Evolutionary conservation across 1,284 basidiomycete genomes (phyloP).

Genomic region (Austroboletus novae-zelandiae): DNA sequence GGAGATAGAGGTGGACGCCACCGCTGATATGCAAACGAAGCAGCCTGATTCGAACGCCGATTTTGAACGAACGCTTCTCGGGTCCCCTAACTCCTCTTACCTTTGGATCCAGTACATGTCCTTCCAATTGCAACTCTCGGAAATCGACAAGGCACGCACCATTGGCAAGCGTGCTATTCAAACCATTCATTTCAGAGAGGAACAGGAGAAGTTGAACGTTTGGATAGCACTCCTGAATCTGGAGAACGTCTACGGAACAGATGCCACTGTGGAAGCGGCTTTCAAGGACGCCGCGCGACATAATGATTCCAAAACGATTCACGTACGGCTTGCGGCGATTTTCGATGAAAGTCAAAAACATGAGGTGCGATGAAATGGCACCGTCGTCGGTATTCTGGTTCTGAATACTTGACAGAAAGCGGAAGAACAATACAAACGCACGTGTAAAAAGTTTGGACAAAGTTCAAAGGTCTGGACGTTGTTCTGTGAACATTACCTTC

Average conservation of each 20-base stretch:
- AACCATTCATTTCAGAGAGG: constrained; percentile 94
- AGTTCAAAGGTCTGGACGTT: constrained; percentile 92
- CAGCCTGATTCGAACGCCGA: constrained; percentile 90
- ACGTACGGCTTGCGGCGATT: constrained; percentile 83
- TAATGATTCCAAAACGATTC: constrained; percentile 91
- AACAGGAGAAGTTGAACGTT: constrained; percentile 94
- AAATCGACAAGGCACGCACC: constrained; percentile 91
- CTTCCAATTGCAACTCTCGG: constrained; percentile 93
- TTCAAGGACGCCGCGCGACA: constrained; percentile 91
- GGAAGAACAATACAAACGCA: constrained; percentile 82
- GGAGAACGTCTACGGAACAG: constrained; percentile 92
- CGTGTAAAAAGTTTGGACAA: constrained; percentile 90
- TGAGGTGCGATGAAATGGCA: constrained; percentile 52
- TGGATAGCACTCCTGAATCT: constrained; percentile 97
- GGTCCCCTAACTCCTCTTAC: constrained; percentile 97
- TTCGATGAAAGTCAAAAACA: constrained; percentile 81
- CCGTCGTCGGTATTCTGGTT: not conserved
- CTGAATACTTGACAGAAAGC: constrained; percentile 57
- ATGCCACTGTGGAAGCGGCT: constrained; percentile 70
- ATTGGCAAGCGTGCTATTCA: constrained; percentile 83
- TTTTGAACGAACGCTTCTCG: constrained; percentile 91
- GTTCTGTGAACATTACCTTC: constrained; percentile 81
- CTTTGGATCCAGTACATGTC: constrained; percentile 99
- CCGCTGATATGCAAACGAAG: constrained; percentile 80
- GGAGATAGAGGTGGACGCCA: constrained; percentile 77